Evolutionary conservation across 2,329 filamentous ascomycete species (phyloP).

Genomic region (Trichoderma endophyticum): DNA sequence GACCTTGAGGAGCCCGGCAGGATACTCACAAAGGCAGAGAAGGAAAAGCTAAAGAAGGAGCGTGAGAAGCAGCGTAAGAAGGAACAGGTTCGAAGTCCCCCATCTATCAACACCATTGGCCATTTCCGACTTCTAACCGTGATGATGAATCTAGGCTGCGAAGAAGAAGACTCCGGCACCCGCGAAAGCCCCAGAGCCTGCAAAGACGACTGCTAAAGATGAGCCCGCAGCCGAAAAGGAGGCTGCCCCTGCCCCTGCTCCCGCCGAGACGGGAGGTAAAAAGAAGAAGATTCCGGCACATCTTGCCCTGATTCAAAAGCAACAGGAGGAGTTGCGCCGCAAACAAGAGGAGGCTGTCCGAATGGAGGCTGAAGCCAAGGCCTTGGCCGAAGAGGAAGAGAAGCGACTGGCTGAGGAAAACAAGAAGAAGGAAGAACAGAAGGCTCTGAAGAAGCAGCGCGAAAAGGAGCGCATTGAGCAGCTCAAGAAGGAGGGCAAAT

Average conservation of each 20-base stretch:
- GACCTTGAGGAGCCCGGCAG: slow-evolving; percentile 55
- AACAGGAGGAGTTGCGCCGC: slow-evolving; percentile 72
- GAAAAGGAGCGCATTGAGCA: slow-evolving; percentile 85
- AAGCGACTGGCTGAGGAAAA: slow-evolving; percentile 62
- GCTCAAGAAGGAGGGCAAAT: slow-evolving; percentile 84
- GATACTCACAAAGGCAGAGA: slow-evolving; percentile 94
- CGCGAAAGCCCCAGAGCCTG: slow-evolving; percentile 29
- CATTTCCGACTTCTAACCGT: slow-evolving; percentile 9
- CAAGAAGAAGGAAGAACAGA: slow-evolving; percentile 68
- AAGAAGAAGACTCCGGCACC: slow-evolving; percentile 68
- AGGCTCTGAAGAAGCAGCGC: slow-evolving; percentile 75
- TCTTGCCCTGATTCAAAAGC: slow-evolving; percentile 70
- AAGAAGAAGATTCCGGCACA: slow-evolving; percentile 90
- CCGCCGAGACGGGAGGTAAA: slow-evolving; percentile 53
- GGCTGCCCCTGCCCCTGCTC: slow-evolving; percentile 26
- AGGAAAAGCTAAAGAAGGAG: slow-evolving; percentile 97
- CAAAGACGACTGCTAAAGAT: slow-evolving; percentile 41
- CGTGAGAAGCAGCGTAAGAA: slow-evolving; percentile 98
- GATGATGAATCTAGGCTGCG: slow-evolving; percentile 53
- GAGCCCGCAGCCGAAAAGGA: slow-evolving; percentile 48
- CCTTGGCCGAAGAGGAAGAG: slow-evolving; percentile 63
- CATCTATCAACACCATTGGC: neutral
- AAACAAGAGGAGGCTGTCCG: slow-evolving; percentile 65
- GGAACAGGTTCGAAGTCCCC: slow-evolving; percentile 67
- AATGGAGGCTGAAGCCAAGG: slow-evolving; percentile 60